Percentiles rank a stretch among this genome's conserved stretches.
Conservation (phyloP, 805 yeast species). For the Tetrapisispora fleetii region DNA sequence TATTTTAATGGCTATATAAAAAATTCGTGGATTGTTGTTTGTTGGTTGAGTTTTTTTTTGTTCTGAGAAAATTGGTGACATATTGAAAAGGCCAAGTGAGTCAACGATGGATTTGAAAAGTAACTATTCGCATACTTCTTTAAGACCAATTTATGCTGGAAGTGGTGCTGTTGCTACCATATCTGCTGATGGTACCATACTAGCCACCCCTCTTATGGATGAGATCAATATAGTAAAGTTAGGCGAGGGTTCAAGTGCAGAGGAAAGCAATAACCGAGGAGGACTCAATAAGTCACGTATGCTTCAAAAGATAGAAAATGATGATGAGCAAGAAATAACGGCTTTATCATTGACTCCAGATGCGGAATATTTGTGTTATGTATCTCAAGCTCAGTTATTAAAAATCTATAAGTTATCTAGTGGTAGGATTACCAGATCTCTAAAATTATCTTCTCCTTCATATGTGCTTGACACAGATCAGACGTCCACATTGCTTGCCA, state of each 20-base stretch:
- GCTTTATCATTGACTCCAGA: conserved; percentile 70
- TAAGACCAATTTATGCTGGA: conserved; percentile 71
- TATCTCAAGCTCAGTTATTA: conserved; percentile 78
- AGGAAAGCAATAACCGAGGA: too few relatives aligned
- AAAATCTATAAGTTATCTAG: conserved; percentile 41
- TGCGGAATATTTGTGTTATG: conserved; percentile 55
- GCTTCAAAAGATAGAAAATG: conserved; percentile 64
- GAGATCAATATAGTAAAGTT: conserved; percentile 64
- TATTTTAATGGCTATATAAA: too few relatives aligned
- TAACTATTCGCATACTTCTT: conserved; percentile 30
- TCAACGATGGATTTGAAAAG: conserved; percentile 23
- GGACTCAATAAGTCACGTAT: neutral
- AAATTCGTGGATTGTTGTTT: too few relatives aligned
- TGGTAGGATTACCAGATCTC: conserved; percentile 36
- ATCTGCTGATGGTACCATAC: conserved; percentile 46
- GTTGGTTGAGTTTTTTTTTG: too few relatives aligned
- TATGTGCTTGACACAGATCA: conserved; percentile 67
- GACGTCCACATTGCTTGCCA: conserved; percentile 78
- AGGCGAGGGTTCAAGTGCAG: neutral
- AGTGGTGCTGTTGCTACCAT: conserved; percentile 74
- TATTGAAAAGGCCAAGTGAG: too few relatives aligned
- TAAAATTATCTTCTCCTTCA: conserved; percentile 68
- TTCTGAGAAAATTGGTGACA: neutral
- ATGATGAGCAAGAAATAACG: conserved; percentile 69
- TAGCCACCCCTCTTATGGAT: conserved; percentile 77